Conservation (phyloP, 192 early-diverging fungal species). For the Rhizophlyctis rosea region DNA sequence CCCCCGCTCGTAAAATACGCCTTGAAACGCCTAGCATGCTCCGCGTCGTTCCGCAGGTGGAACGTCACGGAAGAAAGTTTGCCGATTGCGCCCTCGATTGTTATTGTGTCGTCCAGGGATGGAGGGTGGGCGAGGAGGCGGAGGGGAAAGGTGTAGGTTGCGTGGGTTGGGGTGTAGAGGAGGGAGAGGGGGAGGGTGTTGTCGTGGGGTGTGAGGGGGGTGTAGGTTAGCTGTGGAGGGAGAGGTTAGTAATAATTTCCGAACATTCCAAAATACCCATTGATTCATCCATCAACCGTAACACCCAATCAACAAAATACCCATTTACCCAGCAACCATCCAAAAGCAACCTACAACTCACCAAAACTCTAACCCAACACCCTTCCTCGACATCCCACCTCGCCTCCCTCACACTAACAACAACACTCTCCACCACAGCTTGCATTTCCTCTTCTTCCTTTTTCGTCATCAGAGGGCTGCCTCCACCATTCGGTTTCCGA, state of each 20-base stretch:
- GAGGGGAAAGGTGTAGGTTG: conserved; percentile 38
- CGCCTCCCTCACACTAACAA: too few relatives aligned
- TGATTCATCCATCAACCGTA: too few relatives aligned
- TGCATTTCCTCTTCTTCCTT: conserved; percentile 15
- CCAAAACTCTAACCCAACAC: too few relatives aligned
- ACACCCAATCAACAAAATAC: too few relatives aligned
- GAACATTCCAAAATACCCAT: too few relatives aligned
- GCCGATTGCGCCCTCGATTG: conserved; percentile 48
- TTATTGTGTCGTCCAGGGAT: conserved; percentile 47
- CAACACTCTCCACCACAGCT: conserved; percentile 7
- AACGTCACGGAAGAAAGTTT: conserved; percentile 46
- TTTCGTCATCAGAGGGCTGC: too few relatives aligned
- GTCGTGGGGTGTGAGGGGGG: conserved; percentile 29
- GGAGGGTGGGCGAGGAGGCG: conserved; percentile 35
- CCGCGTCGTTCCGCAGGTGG: conserved; percentile 31
- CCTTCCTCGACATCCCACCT: too few relatives aligned
- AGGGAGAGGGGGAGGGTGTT: conserved; percentile 31
- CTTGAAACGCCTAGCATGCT: conserved; percentile 23
- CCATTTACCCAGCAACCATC: too few relatives aligned
- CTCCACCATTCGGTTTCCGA: too few relatives aligned
- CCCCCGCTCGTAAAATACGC: conserved; percentile 36
- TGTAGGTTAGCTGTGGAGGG: conserved; percentile 29
- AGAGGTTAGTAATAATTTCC: too few relatives aligned
- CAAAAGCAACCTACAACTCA: too few relatives aligned
- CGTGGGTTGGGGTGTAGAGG: conserved; percentile 27